Base-by-base conservation (phyloP, 257 asterid genomes). In the Nicotiana sylvestris region DNA sequence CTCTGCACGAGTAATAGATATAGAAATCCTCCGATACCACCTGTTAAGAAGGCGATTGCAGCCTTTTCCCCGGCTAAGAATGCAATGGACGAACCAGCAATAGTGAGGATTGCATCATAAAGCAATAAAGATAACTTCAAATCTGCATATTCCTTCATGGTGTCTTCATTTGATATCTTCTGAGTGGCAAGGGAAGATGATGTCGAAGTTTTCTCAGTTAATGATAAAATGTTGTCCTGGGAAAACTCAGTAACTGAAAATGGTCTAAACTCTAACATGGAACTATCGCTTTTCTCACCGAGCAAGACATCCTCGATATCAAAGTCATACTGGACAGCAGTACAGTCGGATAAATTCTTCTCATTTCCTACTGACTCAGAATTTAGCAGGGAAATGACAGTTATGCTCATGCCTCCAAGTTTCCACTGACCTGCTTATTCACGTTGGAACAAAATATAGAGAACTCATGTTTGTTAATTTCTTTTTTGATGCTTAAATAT, bases 91-190 rank as follows among this genome's bases (percentile, higher is more conserved):
- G 91, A 90, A 61, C 98, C 97, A 11, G 89, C 85, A 74, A 94
- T 82, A 65, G 90, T 65, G 46, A 95, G 95, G 72, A 85, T 51
- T 15, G 87, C 83, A 62, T 95, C 97, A 18, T 95, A 95, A 76
- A 92, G 86, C 64, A 94, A 78, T 82, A 94, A 77, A 5, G 98
- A 95, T 72, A 89, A 82, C 68, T 95, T 95, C 80, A 95, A 87
- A 88, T 92, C 88, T 16, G 90, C 83, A 21, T 94, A 94, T 74
- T 94, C 97, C 86, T 88, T 90, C 99, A 95, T 95, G 93, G 96
- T 90, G 84, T 94, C 92, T 83, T 94, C 91, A 27, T 81, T 88
- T 29, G 96, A 88, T 18, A 81, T 29, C 67, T 35, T 33, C 51
- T 83, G 61, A 74, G 66, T 86, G 33, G 37, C 53, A 25, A 62